Percentiles rank a stretch among this genome's conserved stretches.
Conservation (phyloP, 2,329 filamentous ascomycete genomes). For the Aphanocladium album region DNA sequence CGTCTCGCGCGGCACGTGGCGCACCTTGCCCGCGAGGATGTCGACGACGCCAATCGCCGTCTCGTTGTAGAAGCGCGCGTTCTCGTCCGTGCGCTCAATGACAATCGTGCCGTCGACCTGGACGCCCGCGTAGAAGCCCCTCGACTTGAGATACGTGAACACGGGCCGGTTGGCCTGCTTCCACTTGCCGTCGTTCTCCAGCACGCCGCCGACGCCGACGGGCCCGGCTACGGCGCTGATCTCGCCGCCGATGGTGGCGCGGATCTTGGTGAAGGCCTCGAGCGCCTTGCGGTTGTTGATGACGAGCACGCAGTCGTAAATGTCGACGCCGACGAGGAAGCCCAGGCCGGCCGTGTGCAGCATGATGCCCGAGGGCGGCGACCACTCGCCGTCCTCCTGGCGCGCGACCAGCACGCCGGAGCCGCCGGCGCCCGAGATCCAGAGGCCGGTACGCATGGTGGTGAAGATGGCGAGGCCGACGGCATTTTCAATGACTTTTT, state of each 20-base stretch:
- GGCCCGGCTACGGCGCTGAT: constrained; percentile 68
- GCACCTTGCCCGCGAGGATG: constrained; percentile 45
- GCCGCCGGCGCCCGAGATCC: constrained; percentile 61
- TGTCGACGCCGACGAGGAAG: constrained; percentile 76
- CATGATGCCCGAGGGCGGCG: constrained; percentile 75
- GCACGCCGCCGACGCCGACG: constrained; percentile 64
- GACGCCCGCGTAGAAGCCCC: constrained; percentile 82
- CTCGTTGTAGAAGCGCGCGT: constrained; percentile 79
- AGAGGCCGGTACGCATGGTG: constrained; percentile 61
- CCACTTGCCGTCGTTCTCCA: constrained; percentile 53
- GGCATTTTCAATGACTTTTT: constrained; percentile 58
- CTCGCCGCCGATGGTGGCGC: constrained; percentile 74
- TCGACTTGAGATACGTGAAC: constrained; percentile 76
- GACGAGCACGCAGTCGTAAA: constrained; percentile 84
- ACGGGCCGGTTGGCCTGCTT: constrained; percentile 50
- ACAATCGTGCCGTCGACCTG: constrained; percentile 84
- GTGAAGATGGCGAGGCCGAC: constrained; percentile 70
- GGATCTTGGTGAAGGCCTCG: constrained; percentile 68
- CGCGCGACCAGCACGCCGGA: constrained; percentile 61
- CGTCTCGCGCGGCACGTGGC: constrained; percentile 24
- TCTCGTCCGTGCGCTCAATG: constrained; percentile 82
- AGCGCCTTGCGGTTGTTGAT: constrained; percentile 76
- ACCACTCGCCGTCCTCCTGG: constrained; percentile 64
- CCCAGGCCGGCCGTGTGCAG: constrained; percentile 75
- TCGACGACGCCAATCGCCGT: constrained; percentile 36